Evolutionary conservation across 257 asterid genomes (phyloP).

Genomic region (Coffea eugenioides): DNA sequence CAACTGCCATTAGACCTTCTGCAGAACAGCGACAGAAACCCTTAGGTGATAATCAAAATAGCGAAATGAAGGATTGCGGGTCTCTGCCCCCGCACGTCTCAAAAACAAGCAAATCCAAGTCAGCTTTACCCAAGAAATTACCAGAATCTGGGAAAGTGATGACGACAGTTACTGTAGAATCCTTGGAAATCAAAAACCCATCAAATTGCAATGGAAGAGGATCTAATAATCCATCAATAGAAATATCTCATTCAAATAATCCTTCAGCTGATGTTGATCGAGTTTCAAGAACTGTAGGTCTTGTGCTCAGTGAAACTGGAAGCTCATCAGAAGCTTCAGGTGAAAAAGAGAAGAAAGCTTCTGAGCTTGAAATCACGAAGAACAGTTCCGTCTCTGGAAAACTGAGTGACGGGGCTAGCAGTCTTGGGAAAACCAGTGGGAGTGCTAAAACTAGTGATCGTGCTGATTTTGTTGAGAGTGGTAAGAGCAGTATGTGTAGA

Average conservation of each 20-base stretch:
- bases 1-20: constrained; percentile 19
- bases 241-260: constrained; percentile 19
- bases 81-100: constrained; percentile 19
- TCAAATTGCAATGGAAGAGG: constrained; percentile 8
- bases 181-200: constrained; percentile 2
- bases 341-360: constrained; percentile 26
- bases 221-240: constrained; percentile 18
- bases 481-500: constrained; percentile 35
- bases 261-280: constrained; percentile 21
- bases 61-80: constrained; percentile 7
- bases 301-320: constrained; percentile 16
- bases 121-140: constrained; percentile 1
- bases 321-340: constrained; percentile 23
- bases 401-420: constrained; percentile 24
- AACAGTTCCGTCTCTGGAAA: constrained; percentile 32
- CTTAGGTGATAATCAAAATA: constrained; percentile 18
- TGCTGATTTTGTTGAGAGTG: constrained; percentile 25
- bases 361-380: constrained; percentile 21
- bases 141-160: constrained; percentile 25
- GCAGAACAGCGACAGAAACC: constrained; percentile 10
- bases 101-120: constrained; percentile 11
- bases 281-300: constrained; percentile 19
- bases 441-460: constrained; percentile 21
- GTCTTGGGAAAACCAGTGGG: constrained; percentile 30
- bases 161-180: background rate